Conservation (phyloP, 2,329 filamentous ascomycete genomes). For the Sporothrix inflata region DNA sequence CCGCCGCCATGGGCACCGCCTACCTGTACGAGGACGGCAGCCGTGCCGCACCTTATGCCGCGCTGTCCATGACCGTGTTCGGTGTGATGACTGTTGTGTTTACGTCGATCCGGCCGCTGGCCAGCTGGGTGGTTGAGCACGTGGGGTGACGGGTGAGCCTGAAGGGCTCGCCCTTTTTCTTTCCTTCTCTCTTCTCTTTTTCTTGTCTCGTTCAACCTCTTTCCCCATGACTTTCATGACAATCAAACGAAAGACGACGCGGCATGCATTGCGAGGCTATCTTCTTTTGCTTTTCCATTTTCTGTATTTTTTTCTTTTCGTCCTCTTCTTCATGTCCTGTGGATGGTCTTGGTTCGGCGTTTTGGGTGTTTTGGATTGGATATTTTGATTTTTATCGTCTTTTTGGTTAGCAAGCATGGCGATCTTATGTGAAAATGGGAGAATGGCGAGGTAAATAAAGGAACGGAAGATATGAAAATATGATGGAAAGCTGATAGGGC, state of each 20-base stretch:
- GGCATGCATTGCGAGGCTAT: constrained; percentile 11
- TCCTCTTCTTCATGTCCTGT: not conserved
- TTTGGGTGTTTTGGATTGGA: not conserved
- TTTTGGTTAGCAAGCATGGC: not conserved
- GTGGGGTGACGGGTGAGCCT: constrained; percentile 33
- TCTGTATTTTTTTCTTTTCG: not conserved
- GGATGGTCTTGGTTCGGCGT: constrained; percentile 8
- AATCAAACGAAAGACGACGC: not conserved
- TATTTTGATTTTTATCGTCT: not conserved
- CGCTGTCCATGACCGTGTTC: constrained; percentile 61
- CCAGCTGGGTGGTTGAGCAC: constrained; percentile 43
- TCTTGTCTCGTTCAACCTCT: not conserved
- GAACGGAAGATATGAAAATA: not conserved
- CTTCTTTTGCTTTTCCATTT: not conserved
- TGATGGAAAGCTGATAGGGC: no score
- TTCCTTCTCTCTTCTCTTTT: not conserved
- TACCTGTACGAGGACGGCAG: constrained; percentile 59
- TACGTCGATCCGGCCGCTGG: constrained; percentile 53
- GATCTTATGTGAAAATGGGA: not conserved
- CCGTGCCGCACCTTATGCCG: constrained; percentile 58
- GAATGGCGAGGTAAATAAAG: not conserved
- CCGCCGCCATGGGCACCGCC: constrained; percentile 62
- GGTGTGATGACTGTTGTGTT: constrained; percentile 60
- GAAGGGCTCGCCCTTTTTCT: not conserved
- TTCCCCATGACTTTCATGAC: not conserved